phyloP scores from a whole-genome alignment of 2,329 filamentous ascomycete species.

The Shiraia bambusicola region DNA sequence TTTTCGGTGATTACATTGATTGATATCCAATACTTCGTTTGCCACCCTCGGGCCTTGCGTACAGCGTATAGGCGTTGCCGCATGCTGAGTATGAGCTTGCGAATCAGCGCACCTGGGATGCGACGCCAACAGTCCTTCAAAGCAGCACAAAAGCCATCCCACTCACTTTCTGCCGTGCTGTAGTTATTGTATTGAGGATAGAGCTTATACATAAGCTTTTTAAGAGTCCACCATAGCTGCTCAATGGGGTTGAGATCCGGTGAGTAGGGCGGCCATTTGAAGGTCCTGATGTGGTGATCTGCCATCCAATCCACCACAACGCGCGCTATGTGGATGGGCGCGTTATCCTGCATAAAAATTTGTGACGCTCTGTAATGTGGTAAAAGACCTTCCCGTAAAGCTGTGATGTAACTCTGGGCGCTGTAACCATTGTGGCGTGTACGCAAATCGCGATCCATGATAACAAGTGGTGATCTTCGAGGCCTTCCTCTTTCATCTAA shows the following conservation, averaged over 20 bases:
- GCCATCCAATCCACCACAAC: no score
- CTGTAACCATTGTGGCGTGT: slow-evolving; percentile 8
- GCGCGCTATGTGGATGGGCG: background rate
- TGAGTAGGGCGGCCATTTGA: slow-evolving; percentile 23
- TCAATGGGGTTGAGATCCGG: slow-evolving; percentile 35
- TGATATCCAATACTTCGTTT: slow-evolving; percentile 16
- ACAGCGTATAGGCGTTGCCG: slow-evolving; percentile 7
- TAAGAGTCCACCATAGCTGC: slow-evolving; percentile 24
- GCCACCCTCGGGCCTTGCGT: slow-evolving; percentile 6
- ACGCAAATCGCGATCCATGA: slow-evolving; percentile 14
- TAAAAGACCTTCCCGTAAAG: slow-evolving; percentile 11
- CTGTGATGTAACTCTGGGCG: slow-evolving; percentile 10
- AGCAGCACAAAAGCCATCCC: slow-evolving; percentile 11
- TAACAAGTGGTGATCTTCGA: slow-evolving; percentile 5
- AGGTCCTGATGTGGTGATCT: slow-evolving; percentile 13
- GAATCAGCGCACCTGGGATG: slow-evolving; percentile 7
- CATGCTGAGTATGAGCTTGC: slow-evolving; percentile 8
- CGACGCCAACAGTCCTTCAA: slow-evolving; percentile 11
- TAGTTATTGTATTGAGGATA: slow-evolving; percentile 18
- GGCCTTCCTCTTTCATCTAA: slow-evolving; percentile 4
- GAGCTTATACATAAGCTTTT: slow-evolving; percentile 18
- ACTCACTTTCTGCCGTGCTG: slow-evolving; percentile 6
- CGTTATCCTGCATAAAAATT: slow-evolving; percentile 4
- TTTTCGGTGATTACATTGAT: no score
- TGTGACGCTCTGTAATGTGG: slow-evolving; percentile 4